Conservation (phyloP, 2,329 filamentous ascomycete species). For the Paradendryphiella salina region DNA sequence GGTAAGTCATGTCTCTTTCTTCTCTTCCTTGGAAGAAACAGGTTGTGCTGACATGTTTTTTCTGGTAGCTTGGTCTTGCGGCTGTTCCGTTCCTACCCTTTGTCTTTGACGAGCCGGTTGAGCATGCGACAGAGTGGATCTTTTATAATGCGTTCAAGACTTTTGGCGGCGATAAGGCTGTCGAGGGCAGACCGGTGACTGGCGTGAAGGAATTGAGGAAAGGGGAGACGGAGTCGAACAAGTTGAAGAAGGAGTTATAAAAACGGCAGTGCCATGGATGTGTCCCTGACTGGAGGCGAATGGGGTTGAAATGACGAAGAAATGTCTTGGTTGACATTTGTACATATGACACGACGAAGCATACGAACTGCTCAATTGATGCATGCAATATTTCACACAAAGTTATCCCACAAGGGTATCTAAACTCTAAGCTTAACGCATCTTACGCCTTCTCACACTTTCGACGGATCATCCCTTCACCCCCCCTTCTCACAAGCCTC, state of each 20-base stretch:
- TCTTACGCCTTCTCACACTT: background rate
- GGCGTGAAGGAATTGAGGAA: conserved; percentile 46
- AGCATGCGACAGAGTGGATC: conserved; percentile 84
- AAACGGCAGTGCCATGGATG: background rate
- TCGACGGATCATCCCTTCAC: background rate
- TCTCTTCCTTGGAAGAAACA: background rate
- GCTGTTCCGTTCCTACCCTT: conserved; percentile 79
- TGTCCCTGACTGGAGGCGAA: background rate
- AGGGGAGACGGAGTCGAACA: conserved; percentile 37
- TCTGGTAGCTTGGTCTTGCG: conserved; percentile 59
- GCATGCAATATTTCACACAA: conserved; percentile 2
- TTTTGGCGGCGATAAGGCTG: conserved; percentile 67
- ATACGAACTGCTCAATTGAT: conserved; percentile 5
- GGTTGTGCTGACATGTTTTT: conserved; percentile 7
- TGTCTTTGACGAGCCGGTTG: conserved; percentile 89
- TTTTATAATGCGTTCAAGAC: conserved; percentile 82
- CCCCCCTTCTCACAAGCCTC: conserved; percentile 14
- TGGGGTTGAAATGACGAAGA: background rate
- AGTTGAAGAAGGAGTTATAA: conserved; percentile 47
- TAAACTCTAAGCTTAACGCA: background rate
- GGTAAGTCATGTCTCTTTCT: conserved; percentile 56
- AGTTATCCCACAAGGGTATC: background rate
- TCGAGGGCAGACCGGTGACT: conserved; percentile 48
- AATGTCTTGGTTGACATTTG: background rate
- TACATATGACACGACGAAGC: conserved; percentile 2